Evolutionary conservation across 805 yeast species (phyloP), one percentile per base, ranked within the genome.

Genomic region (Cyberlindnera americana): DNA sequence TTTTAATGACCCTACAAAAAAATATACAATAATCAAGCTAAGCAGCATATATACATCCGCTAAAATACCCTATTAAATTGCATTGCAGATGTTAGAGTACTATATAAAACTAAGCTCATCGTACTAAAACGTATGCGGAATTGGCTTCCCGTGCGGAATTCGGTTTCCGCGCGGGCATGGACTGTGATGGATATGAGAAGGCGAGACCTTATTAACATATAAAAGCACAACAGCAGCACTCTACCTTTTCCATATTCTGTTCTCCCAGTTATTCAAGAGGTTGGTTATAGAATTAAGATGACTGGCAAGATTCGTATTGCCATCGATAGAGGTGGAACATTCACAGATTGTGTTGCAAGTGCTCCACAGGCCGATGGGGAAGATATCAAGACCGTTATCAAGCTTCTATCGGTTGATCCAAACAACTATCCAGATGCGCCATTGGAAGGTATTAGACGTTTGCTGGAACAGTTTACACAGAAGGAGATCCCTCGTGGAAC

Each of bases 401-500:
- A 90, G 60, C 65, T 90, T 21, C 67, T 90, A 18, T 87, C 96
- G 0, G 96, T 86, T 4, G 97, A 90, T 54, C 95, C 96, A 0
- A 68, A 72, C 19, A 90, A 90, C 62, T 90, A 90, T 57, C 66
- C 72, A 2, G 98, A 90, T 69, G 96, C 98, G 1, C 95, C 95
- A 11, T 69, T 90, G 16, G 97, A 90, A 64, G 98, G 96, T 8
- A 85, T 90, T 28, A 72, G 97, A 48, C 64, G 95, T 33, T 72
- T 86, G 0, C 61, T 90, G 43, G 95, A 85, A 56, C 62, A 64
- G 17, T 75, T 77, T 44, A 73, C 77, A 1, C 73, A 75, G 1
- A 60, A 56, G 6, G 35, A 56, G 9, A 83, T 85, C 36, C 81
- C 89, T 4, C 69, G 85, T 36, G 75, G 76, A 8, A 60, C 60